Percentiles rank a stretch among this genome's conserved stretches.
Evolutionary conservation across 176 grass and related monocot species (phyloP).

Genomic region (Oryza glaberrima): DNA sequence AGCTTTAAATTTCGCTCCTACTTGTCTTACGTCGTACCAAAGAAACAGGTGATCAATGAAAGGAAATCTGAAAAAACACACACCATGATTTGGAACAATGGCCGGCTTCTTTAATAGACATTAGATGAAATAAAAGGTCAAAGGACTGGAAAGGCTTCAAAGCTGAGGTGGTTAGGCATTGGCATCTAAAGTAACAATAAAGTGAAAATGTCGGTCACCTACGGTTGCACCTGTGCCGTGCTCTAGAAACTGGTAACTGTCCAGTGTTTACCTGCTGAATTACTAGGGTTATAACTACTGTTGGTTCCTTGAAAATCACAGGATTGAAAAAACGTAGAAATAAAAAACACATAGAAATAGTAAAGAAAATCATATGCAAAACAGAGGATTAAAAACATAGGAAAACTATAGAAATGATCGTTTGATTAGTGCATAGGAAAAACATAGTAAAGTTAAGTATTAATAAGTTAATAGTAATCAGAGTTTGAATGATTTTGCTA

Average conservation of each 20-base stretch:
- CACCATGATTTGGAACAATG: not conserved
- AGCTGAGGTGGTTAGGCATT: slow-evolving; percentile 34
- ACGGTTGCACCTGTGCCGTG: slow-evolving; percentile 1
- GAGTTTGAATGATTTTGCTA: no score
- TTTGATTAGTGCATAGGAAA: no score
- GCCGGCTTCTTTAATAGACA: not conserved
- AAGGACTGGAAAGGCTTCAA: slow-evolving; percentile 3
- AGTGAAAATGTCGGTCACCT: not conserved
- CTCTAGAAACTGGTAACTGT: not conserved
- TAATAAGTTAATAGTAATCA: no score
- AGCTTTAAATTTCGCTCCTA: not conserved
- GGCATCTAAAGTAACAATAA: slow-evolving; percentile 14
- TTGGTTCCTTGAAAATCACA: no score
- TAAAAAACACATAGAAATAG: no score
- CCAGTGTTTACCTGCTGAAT: not conserved
- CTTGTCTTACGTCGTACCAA: not conserved
- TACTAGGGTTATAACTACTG: not conserved
- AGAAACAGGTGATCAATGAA: not conserved
- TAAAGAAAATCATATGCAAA: no score
- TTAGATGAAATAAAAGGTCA: not conserved
- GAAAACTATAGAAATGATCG: no score
- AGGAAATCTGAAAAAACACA: not conserved
- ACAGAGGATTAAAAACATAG: no score
- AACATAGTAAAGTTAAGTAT: no score
- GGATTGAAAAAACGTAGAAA: no score